A percentile compares a stretch with the other conserved stretches of the same genome.
These are phyloP conservation scores for Penicillium frequentans DNA, from an alignment of 2,329 filamentous ascomycete genomes.

Conservation along the genomic window DNA sequence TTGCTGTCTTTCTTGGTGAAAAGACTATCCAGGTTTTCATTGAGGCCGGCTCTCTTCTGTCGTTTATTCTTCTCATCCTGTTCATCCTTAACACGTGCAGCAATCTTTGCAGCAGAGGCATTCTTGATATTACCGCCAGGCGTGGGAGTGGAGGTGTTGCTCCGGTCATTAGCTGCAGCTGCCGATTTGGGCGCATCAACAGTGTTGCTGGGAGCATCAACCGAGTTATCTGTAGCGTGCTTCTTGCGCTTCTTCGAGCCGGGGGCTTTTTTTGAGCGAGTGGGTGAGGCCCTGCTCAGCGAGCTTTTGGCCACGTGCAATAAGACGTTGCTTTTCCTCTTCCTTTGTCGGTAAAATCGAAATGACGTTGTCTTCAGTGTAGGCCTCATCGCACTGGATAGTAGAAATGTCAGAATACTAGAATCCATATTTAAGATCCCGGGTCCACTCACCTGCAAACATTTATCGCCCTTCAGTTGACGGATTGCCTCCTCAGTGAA, in stretches of 20 bases:
- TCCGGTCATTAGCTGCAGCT: slow-evolving; percentile 18
- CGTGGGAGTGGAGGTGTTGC: slow-evolving; percentile 34
- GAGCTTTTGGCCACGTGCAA: slow-evolving; percentile 67
- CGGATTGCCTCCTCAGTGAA: slow-evolving; percentile 85
- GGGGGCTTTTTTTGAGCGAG: slow-evolving; percentile 79
- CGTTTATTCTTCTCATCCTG: slow-evolving; percentile 80
- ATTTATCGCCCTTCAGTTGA: slow-evolving; percentile 68
- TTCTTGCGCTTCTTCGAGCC: slow-evolving; percentile 75
- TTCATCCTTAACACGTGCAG: slow-evolving; percentile 81
- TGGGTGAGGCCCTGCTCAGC: slow-evolving; percentile 74
- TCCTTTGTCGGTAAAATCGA: slow-evolving; percentile 72
- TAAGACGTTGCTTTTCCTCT: slow-evolving; percentile 68
- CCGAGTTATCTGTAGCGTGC: slow-evolving; percentile 49
- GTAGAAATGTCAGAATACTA: not conserved
- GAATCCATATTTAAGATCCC: not conserved
- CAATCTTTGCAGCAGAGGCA: slow-evolving; percentile 77
- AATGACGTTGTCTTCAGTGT: slow-evolving; percentile 75
- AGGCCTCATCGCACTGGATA: slow-evolving; percentile 70
- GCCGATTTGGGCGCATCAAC: slow-evolving; percentile 34
- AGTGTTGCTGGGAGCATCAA: slow-evolving; percentile 37
- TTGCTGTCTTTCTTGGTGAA: slow-evolving; percentile 50
- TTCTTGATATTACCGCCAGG: slow-evolving; percentile 74
- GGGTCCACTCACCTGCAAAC: slow-evolving; percentile 50
- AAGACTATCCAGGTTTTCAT: slow-evolving; percentile 56
- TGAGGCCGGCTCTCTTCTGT: slow-evolving; percentile 66